phyloP scores from a whole-genome alignment of 129 eudicot species.

The Saposhnikovia divaricata region DNA sequence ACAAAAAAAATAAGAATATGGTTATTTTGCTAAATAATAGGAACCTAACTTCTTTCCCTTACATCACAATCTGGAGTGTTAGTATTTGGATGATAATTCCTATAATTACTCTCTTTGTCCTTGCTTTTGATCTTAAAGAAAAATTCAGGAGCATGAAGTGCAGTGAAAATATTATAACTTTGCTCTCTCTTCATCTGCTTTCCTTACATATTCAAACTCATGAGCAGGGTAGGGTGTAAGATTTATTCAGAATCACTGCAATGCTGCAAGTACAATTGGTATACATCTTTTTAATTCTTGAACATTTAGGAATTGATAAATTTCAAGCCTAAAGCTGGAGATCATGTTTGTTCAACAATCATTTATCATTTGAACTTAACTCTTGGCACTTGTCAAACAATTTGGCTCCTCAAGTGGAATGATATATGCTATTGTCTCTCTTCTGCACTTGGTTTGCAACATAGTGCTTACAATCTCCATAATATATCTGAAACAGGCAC shows the following conservation, averaged over 20 bases:
- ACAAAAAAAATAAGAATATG: too few species aligned
- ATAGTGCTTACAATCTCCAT: neutral
- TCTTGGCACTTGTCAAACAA: neutral
- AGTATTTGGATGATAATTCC: too few species aligned
- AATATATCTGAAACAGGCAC: constrained; percentile 28
- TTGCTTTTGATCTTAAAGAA: neutral
- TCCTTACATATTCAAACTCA: too few species aligned
- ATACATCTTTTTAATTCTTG: neutral
- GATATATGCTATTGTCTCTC: neutral
- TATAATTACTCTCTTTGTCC: neutral
- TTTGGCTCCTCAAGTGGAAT: neutral
- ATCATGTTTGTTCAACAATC: neutral
- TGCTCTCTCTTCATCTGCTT: neutral
- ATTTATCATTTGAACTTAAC: neutral
- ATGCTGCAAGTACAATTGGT: neutral
- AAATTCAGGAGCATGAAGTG: neutral
- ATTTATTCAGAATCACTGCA: neutral
- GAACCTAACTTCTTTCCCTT: too few species aligned
- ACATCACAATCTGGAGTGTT: too few species aligned
- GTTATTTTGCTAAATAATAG: too few species aligned
- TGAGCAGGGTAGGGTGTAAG: neutral
- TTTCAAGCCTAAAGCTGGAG: neutral
- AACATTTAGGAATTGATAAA: neutral
- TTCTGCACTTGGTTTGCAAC: neutral
- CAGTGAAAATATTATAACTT: too few species aligned